Conservation (phyloP, 2,329 filamentous ascomycete genomes). For the Fusarium staphyleae region DNA sequence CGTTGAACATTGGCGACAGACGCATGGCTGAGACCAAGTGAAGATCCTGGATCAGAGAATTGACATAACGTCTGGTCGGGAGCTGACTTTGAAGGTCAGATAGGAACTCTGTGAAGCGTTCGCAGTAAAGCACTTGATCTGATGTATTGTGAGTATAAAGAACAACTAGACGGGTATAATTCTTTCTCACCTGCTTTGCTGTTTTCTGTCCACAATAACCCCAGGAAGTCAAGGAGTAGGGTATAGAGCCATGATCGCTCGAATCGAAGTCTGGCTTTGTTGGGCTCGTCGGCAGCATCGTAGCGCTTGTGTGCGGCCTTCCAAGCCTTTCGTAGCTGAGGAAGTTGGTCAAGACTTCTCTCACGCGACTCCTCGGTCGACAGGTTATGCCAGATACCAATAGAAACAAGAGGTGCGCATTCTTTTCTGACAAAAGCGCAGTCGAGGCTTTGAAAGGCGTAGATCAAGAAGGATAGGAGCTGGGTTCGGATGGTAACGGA, state of each 20-base stretch:
- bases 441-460: slow-evolving; percentile 93
- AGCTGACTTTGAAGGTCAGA: slow-evolving; percentile 92
- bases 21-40: slow-evolving; percentile 80
- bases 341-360: slow-evolving; percentile 71
- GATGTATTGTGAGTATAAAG: slow-evolving; percentile 32
- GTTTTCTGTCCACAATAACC: slow-evolving; percentile 69
- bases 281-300: slow-evolving; percentile 81
- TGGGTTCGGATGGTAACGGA: slow-evolving; percentile 75
- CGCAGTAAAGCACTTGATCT: slow-evolving; percentile 82
- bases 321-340: slow-evolving; percentile 89
- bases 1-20: slow-evolving; percentile 79
- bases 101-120: slow-evolving; percentile 91
- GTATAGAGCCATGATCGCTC: slow-evolving; percentile 94
- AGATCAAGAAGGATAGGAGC: slow-evolving; percentile 87
- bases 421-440: slow-evolving; percentile 90
- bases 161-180: background rate
- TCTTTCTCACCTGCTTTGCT: slow-evolving; percentile 53
- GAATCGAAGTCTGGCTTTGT: slow-evolving; percentile 82
- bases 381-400: slow-evolving; percentile 94
- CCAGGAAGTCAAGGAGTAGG: slow-evolving; percentile 82
- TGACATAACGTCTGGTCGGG: slow-evolving; percentile 92
- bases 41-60: slow-evolving; percentile 84
- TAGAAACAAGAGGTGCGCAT: slow-evolving; percentile 92
- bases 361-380: slow-evolving; percentile 79
- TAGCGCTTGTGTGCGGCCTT: slow-evolving; percentile 85